Base-by-base conservation (phyloP, 2,329 filamentous ascomycete species). In the Colletotrichum spaethianum region DNA sequence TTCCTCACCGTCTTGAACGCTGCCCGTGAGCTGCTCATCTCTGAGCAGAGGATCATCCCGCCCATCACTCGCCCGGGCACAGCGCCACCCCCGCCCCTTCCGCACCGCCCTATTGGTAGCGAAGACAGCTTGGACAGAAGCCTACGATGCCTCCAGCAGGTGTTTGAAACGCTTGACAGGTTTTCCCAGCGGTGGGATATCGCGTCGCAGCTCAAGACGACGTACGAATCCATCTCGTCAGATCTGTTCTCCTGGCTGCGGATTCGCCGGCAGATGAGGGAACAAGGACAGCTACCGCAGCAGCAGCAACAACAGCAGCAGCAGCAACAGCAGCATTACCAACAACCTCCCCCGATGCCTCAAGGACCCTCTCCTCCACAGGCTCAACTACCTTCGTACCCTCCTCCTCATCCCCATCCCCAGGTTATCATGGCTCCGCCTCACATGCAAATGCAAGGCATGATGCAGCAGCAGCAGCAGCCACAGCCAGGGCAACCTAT, bases 141-240 rank as follows among this genome's bases (percentile, higher is more conserved):
- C 71, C 75, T 92, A 18, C 82, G 83, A 36, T 90, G 89, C 66
- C 79, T 92, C 1, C 86, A 88, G 64, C 84, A 85, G 52, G 87
- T 90, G 9, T 83, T 84, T 4, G 83, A 88, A 72, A 89, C 87
- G 1, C 79, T 92, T 23, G 83, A 82, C 18, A 85, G 83, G n/a
- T 91, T 88, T 70, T 89, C 89, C 42, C 84, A 89, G 73, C 83
- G 89, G 2, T 92, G 90, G 90, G 86, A 86, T 4, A 85, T 90
- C 71, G 87, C 89, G 2, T 81, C 85, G 42, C 83, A 85, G 70
- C 82, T 92, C n/a, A 83, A 85, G 72, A 80, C 84, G 48, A 87
- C 82, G 48, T 91, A 91, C 75, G 86, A 90, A 73, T 78, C 79
- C 60, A 83, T 85, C 16, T 90, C 85, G 4, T 81, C 79, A 38